Evolutionary conservation across 148 eudicot species (phyloP), one percentile per base, ranked within the genome.

Genomic region (Cornus kousa): DNA sequence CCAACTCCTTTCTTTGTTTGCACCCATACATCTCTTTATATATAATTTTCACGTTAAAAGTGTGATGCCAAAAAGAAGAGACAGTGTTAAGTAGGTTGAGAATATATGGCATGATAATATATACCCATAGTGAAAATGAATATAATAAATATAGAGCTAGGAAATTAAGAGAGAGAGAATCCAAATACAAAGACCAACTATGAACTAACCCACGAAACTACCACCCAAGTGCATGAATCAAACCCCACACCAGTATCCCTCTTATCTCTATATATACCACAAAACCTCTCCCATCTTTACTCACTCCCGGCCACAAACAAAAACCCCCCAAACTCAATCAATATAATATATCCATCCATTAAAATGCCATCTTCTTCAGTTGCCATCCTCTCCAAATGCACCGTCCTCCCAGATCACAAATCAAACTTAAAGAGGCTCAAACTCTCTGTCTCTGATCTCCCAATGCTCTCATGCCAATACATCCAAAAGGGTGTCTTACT

Each of bases 381-480:
- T 28, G 39, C 72, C 5, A 74, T 84, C 62, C 16, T 81, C 76
- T 88, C 91, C 9, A 86, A 85, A 86, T 84, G 77, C 77, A 83
- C 75, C 0, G 23, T 88, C 2, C 31, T 37, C 32, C 88, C 91
- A 32, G 75, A 83, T 16, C 68, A 73, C 19, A 80, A 78, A 53
- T 88, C 91, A 32, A 43, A 82, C 67, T 64, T 77, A 13, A 79
- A 80, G 19, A 59, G 79, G 55, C 75, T 88, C 5, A 84, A 83
- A 64, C 91, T 88, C 83, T 88, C 91, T 5, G 91, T 86, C 22
- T 88, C 91, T 0, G 91, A 88, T 74, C 87, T 88, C 55, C 89
- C 91, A 24, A 88, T 88, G 91, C 89, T 88, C 72, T 88, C 91
- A 1, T 88, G 87, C 50, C 91, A 88, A 11, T 88, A 88, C 85